phyloP scores from a whole-genome alignment of 1,139 yeast species.

The Sugiyamaella paludigena region DNA sequence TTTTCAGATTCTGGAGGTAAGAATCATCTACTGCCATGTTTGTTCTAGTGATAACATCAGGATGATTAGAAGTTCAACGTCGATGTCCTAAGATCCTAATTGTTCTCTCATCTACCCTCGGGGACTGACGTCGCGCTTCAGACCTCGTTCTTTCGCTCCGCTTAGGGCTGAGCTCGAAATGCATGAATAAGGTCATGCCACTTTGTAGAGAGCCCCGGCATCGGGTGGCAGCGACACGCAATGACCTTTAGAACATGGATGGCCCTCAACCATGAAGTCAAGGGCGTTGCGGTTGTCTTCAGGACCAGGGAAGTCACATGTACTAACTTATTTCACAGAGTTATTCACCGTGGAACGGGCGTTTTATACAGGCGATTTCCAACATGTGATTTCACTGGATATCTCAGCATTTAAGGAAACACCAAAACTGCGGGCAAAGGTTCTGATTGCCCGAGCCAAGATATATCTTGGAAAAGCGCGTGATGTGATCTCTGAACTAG shows the following conservation, averaged over 20 bases:
- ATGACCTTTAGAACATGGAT: too few relatives aligned
- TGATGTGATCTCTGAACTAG: constrained; percentile 32
- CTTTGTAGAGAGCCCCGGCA: constrained; percentile 1
- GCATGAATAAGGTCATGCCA: not conserved
- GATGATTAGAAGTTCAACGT: too few relatives aligned
- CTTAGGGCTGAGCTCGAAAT: too few relatives aligned
- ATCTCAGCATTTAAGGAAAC: constrained; percentile 27
- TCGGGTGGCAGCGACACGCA: not conserved
- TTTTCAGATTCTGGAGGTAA: constrained; percentile 34
- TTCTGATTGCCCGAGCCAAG: constrained; percentile 38
- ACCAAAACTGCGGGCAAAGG: constrained; percentile 32
- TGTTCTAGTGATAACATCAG: too few relatives aligned
- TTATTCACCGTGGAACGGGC: constrained; percentile 40
- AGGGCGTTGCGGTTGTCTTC: not conserved
- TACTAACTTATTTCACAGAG: constrained; percentile 23
- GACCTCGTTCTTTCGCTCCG: too few relatives aligned
- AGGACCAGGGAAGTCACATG: not conserved
- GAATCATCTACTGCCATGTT: constrained; percentile 7
- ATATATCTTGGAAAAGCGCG: constrained; percentile 37
- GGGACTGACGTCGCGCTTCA: too few relatives aligned
- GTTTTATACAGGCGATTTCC: constrained; percentile 42
- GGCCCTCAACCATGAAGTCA: not conserved
- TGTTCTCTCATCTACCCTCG: too few relatives aligned
- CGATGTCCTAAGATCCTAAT: too few relatives aligned
- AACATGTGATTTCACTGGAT: constrained; percentile 34